These are phyloP conservation scores for Leccinum pallidistipes DNA, from an alignment of 1,284 basidiomycete genomes.

Conservation along the genomic window DNA sequence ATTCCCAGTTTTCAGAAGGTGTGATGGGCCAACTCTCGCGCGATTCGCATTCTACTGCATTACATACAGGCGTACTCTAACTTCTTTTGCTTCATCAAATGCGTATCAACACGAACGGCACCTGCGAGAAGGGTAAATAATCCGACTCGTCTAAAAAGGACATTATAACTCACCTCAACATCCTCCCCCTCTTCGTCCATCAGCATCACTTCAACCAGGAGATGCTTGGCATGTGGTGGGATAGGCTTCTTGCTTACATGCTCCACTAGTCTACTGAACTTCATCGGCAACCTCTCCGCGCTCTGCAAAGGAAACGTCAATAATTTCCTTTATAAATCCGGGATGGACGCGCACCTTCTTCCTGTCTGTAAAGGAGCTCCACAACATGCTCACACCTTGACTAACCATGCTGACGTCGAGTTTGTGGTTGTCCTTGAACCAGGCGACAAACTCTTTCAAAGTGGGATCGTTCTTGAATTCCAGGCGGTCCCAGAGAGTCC, in stretches of 20 bases:
- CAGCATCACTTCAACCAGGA: conserved; percentile 94
- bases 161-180: conserved; percentile 61
- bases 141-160: background rate
- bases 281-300: conserved; percentile 86
- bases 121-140: conserved; percentile 38
- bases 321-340: background rate
- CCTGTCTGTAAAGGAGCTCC: conserved; percentile 89
- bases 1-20: background rate
- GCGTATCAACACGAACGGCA: conserved; percentile 68
- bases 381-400: conserved; percentile 97
- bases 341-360: conserved; percentile 66
- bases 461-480: conserved; percentile 91
- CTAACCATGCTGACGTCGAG: conserved; percentile 96
- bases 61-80: conserved; percentile 6
- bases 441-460: conserved; percentile 82
- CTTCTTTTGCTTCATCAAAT: conserved; percentile 37
- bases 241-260: conserved; percentile 93
- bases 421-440: conserved; percentile 84
- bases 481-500: conserved; percentile 99
- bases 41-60: conserved; percentile 2
- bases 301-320: conserved; percentile 49
- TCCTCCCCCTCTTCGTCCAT: conserved; percentile 89
- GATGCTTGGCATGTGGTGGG: conserved; percentile 74
- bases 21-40: background rate
- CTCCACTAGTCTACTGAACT: conserved; percentile 90